These are phyloP conservation scores for Aphanomyces euteiches DNA, from an alignment of 352 stramenopile genomes.

Conservation along the genomic window DNA sequence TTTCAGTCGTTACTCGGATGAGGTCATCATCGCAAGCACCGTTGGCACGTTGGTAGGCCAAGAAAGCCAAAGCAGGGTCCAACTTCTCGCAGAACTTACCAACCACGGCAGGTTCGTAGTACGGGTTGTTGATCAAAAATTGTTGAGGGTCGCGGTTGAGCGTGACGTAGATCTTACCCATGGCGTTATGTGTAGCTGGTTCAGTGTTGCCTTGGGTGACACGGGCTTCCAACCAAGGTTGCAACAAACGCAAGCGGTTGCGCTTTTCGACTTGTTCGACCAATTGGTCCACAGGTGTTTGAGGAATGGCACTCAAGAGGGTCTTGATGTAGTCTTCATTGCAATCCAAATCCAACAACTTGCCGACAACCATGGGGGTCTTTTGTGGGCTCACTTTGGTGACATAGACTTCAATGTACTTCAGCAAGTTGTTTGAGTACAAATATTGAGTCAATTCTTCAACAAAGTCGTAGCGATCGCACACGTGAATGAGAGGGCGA, in stretches of 20 bases:
- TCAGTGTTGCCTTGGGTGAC: slow-evolving; percentile 99
- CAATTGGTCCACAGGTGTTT: slow-evolving; percentile 96
- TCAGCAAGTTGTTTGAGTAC: slow-evolving; percentile 99
- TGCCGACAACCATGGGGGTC: slow-evolving; percentile 98
- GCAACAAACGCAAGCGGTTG: slow-evolving; percentile 98
- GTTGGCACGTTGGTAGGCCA: slow-evolving; percentile 98
- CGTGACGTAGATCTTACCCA: slow-evolving; percentile 99
- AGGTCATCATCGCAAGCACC: slow-evolving; percentile 99
- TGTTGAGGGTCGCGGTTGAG: slow-evolving; percentile 99
- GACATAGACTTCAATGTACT: slow-evolving; percentile 99
- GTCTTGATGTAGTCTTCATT: slow-evolving; percentile 99
- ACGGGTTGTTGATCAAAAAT: slow-evolving; percentile 99
- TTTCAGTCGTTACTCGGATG: slow-evolving; percentile 98
- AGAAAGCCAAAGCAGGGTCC: slow-evolving; percentile 98
- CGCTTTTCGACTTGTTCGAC: slow-evolving; percentile 98
- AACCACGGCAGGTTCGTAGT: slow-evolving; percentile 99
- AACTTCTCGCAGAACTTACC: slow-evolving; percentile 99
- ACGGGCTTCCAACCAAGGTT: slow-evolving; percentile 98
- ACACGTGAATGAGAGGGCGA: slow-evolving; percentile 99
- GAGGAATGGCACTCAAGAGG: slow-evolving; percentile 96
- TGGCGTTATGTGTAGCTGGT: slow-evolving; percentile 98
- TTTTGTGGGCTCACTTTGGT: slow-evolving; percentile 97
- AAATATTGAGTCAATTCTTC: slow-evolving; percentile 99
- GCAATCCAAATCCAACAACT: slow-evolving; percentile 96
- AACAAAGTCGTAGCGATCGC: slow-evolving; percentile 99